These are phyloP conservation scores for Bruguiera hainesii DNA, from an alignment of 441 rosid species.

Conservation along the genomic window DNA sequence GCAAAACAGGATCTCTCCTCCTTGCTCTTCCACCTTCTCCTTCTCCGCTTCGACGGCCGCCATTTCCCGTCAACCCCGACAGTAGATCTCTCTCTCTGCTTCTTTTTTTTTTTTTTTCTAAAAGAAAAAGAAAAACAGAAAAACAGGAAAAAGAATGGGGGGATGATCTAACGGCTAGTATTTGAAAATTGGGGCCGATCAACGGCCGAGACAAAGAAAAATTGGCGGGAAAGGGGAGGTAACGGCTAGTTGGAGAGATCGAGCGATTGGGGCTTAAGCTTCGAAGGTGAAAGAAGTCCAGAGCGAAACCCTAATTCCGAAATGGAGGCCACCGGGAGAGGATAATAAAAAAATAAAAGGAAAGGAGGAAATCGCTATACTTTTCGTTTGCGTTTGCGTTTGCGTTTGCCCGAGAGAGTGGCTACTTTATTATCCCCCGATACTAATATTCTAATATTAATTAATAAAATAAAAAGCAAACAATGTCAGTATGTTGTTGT, in stretches of 20 bases:
- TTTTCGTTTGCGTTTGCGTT: conserved; percentile 33
- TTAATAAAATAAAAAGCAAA: not conserved
- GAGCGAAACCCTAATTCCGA: conserved; percentile 46
- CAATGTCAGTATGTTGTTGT: too few relatives aligned
- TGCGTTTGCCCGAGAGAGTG: conserved; percentile 37
- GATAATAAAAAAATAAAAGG: conserved; percentile 2
- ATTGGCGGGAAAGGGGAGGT: conserved; percentile 66
- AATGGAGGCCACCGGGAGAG: conserved; percentile 10
- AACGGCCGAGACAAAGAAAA: conserved; percentile 30
- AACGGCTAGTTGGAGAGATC: conserved; percentile 49
- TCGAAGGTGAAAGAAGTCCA: conserved; percentile 7
- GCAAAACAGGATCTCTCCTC: conserved; percentile 90
- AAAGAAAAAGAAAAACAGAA: not conserved
- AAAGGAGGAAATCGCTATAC: conserved; percentile 18
- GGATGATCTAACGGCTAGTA: conserved; percentile 50
- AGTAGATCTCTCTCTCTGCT: not conserved
- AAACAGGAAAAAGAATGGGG: not conserved
- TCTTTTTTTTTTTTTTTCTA: too few relatives aligned
- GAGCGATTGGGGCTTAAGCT: conserved; percentile 25
- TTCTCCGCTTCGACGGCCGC: conserved; percentile 48
- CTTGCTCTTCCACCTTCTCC: conserved; percentile 58
- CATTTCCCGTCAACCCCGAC: conserved; percentile 37
- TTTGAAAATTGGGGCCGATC: conserved; percentile 28
- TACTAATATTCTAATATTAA: conserved; percentile 6
- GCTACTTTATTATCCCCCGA: conserved; percentile 4